phyloP scores from a whole-genome alignment of 2,329 filamentous ascomycete genomes.

The Aspergillus bombycis region DNA sequence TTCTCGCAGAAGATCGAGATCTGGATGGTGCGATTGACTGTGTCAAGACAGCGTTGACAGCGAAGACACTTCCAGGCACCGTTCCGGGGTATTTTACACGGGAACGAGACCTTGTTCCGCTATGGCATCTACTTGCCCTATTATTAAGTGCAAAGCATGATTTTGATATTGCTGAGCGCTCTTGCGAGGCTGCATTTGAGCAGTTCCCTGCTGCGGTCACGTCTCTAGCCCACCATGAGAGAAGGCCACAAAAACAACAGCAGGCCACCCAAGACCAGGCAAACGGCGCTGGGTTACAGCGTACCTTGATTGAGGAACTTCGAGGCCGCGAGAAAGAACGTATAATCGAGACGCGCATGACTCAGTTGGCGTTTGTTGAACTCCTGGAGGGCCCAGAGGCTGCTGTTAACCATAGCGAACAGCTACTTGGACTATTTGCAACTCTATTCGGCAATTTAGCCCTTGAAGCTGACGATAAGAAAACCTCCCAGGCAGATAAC shows the following conservation, averaged over 20 bases:
- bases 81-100: conserved; percentile 35
- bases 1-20: conserved; percentile 87
- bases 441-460: conserved; percentile 73
- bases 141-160: conserved; percentile 86
- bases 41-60: conserved; percentile 73
- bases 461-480: conserved; percentile 34
- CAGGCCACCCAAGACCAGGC: conserved; percentile 25
- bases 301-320: conserved; percentile 74
- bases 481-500: conserved; percentile 37
- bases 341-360: conserved; percentile 95
- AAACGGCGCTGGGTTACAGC: conserved; percentile 22
- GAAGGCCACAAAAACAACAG: conserved; percentile 37
- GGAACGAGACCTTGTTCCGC: conserved; percentile 64
- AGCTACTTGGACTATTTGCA: conserved; percentile 79
- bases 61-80: conserved; percentile 42
- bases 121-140: conserved; percentile 90
- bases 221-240: conserved; percentile 66
- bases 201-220: conserved; percentile 75
- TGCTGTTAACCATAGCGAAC: conserved; percentile 85
- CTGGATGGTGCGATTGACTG: conserved; percentile 78
- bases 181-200: conserved; percentile 89
- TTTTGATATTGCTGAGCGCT: conserved; percentile 74
- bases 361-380: conserved; percentile 82
- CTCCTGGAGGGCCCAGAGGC: conserved; percentile 79
- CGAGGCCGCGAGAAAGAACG: conserved; percentile 81